phyloP scores from a whole-genome alignment of 2,329 filamentous ascomycete genomes.

The Pyrenochaeta sp. region DNA sequence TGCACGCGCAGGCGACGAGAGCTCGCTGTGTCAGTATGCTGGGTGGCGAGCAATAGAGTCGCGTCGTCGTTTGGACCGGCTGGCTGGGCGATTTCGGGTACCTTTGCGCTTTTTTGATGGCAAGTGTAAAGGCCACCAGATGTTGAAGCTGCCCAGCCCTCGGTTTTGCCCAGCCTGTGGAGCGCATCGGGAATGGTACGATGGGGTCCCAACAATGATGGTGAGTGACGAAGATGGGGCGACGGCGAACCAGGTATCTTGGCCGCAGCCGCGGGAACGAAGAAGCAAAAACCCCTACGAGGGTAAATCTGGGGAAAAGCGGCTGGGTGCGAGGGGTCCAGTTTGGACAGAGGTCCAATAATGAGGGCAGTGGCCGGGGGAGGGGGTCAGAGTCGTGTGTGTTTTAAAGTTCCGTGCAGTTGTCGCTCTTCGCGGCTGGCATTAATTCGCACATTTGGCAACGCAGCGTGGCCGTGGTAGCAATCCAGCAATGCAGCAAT shows the following conservation, averaged over 20 bases:
- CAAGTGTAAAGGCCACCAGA: no score
- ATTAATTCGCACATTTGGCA: constrained; percentile 7
- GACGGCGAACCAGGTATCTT: not conserved
- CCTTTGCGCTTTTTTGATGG: no score
- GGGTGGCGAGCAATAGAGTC: not conserved
- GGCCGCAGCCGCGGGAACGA: constrained; percentile 28
- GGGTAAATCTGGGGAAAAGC: constrained; percentile 41
- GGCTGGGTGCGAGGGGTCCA: constrained; percentile 14
- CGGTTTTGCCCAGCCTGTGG: no score
- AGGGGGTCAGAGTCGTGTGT: constrained; percentile 8
- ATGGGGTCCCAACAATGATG: constrained; percentile 5
- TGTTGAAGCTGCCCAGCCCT: no score
- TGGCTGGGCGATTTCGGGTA: no score
- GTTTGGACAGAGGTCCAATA: constrained; percentile 5
- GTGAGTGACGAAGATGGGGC: constrained; percentile 2
- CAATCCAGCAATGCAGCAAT: constrained; percentile 2
- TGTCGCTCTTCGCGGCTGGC: constrained; percentile 30
- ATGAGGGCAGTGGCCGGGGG: constrained; percentile 4
- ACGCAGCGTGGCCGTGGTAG: not conserved
- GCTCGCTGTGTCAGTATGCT: not conserved
- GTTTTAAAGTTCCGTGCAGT: constrained; percentile 13
- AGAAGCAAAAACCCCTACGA: constrained; percentile 29
- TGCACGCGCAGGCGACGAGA: not conserved
- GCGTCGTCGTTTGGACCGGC: not conserved
- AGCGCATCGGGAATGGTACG: no score